Percentiles rank a stretch among this genome's conserved stretches.
Evolutionary conservation across 805 yeast species (phyloP).

Genomic region (Yamadazyma sp.): DNA sequence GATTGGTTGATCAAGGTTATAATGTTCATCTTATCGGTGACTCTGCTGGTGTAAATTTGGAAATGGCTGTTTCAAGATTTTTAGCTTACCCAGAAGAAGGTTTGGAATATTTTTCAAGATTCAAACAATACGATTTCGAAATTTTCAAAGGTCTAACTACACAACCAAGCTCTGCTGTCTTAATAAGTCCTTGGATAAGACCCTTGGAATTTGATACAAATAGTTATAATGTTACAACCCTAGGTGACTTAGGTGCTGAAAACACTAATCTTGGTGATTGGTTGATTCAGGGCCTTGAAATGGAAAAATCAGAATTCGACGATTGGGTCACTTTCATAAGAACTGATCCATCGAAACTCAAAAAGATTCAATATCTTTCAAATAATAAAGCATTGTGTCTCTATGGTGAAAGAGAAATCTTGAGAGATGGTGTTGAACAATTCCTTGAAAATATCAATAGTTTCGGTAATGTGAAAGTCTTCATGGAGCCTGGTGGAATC

Average conservation of each 20-base stretch:
- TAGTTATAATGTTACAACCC: conserved; percentile 11
- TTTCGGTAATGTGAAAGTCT: conserved; percentile 17
- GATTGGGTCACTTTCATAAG: conserved; percentile 21
- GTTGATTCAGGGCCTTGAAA: conserved; percentile 22
- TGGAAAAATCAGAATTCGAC: conserved; percentile 8
- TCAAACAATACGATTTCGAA: conserved; percentile 11
- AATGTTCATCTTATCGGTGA: conserved; percentile 39
- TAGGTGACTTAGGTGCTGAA: conserved; percentile 32
- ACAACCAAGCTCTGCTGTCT: conserved; percentile 27
- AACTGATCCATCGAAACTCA: conserved; percentile 21
- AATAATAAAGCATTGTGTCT: conserved; percentile 21
- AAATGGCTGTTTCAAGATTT: conserved; percentile 17
- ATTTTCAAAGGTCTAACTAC: conserved; percentile 8
- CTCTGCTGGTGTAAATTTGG: conserved; percentile 42
- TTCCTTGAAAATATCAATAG: conserved; percentile 19
- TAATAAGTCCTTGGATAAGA: conserved; percentile 36
- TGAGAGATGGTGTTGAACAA: conserved; percentile 27
- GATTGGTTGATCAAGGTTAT: conserved; percentile 19
- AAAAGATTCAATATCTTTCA: conserved; percentile 22
- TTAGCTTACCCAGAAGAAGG: conserved; percentile 32
- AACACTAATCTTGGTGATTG: conserved; percentile 30
- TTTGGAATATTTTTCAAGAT: conserved; percentile 16
- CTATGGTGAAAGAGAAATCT: conserved; percentile 32
- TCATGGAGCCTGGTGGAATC: conserved; percentile 31
- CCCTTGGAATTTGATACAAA: conserved; percentile 26